Evolutionary conservation across 345 rosid genomes (phyloP).

Genomic region (Bruguiera gymnorhiza): DNA sequence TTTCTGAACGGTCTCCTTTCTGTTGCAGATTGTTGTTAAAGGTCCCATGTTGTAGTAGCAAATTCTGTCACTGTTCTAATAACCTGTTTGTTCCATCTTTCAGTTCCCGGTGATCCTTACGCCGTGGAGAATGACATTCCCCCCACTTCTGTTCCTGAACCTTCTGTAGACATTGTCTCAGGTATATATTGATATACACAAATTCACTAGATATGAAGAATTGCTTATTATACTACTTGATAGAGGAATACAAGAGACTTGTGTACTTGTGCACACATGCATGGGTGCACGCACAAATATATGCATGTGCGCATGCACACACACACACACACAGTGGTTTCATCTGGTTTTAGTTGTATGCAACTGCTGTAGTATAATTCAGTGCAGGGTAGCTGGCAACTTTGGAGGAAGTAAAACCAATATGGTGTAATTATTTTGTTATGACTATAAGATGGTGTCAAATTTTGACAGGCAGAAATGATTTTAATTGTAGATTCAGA

Average conservation of each 20-base stretch:
- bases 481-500: not conserved
- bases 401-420: not conserved
- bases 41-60: no score
- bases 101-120: slow-evolving; percentile 91
- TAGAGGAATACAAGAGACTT: not conserved
- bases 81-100: slow-evolving; percentile 12
- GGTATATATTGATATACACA: slow-evolving; percentile 33
- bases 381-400: not conserved
- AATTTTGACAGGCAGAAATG: not conserved
- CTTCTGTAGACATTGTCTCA: slow-evolving; percentile 38
- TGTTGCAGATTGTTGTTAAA: no score
- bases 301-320: no score
- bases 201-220: not conserved
- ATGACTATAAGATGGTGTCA: not conserved
- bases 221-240: not conserved
- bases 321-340: not conserved
- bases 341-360: not conserved
- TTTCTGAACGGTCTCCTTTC: no score
- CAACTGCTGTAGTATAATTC: not conserved
- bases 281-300: no score
- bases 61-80: not conserved
- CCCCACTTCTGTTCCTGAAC: slow-evolving; percentile 57
- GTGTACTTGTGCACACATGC: no score
- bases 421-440: not conserved
- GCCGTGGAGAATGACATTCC: slow-evolving; percentile 37